Evolutionary conservation across 345 rosid species (phyloP).

Genomic region (Litchi chinensis): DNA sequence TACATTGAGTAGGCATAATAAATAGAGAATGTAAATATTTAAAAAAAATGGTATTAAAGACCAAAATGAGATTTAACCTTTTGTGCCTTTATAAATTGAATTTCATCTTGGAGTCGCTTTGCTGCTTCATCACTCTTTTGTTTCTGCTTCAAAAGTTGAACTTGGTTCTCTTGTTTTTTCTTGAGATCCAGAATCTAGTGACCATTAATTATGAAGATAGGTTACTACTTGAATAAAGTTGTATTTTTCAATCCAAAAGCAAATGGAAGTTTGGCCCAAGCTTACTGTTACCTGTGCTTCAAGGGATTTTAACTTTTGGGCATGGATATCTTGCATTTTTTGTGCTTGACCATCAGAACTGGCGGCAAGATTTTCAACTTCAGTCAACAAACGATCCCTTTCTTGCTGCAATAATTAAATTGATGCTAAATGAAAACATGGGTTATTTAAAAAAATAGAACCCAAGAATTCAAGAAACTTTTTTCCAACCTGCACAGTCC

Average conservation of each 20-base stretch:
- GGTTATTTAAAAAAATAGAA: neutral
- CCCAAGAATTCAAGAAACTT: conserved; percentile 17
- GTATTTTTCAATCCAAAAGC: neutral
- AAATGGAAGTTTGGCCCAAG: conserved; percentile 13
- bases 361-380: conserved; percentile 83
- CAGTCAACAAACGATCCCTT: conserved; percentile 79
- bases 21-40: neutral
- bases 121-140: conserved; percentile 97
- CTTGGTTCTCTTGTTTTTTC: conserved; percentile 97
- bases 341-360: conserved; percentile 85
- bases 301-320: conserved; percentile 83
- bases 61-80: conserved; percentile 49
- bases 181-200: conserved; percentile 85
- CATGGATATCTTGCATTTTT: conserved; percentile 75
- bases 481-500: conserved; percentile 71
- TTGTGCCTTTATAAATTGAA: conserved; percentile 91
- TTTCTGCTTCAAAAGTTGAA: conserved; percentile 92
- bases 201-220: conserved; percentile 13
- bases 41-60: conserved; percentile 1
- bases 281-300: conserved; percentile 68
- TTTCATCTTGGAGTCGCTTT: conserved; percentile 89
- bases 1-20: conserved; percentile 7
- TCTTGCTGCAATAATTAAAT: conserved; percentile 68
- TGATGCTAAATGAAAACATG: conserved; percentile 10
- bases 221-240: conserved; percentile 4